A percentile compares a stretch with the other conserved stretches of the same genome.
Evolutionary conservation across 164 flowering plant genomes (phyloP).

Genomic region (Annona squamosa): DNA sequence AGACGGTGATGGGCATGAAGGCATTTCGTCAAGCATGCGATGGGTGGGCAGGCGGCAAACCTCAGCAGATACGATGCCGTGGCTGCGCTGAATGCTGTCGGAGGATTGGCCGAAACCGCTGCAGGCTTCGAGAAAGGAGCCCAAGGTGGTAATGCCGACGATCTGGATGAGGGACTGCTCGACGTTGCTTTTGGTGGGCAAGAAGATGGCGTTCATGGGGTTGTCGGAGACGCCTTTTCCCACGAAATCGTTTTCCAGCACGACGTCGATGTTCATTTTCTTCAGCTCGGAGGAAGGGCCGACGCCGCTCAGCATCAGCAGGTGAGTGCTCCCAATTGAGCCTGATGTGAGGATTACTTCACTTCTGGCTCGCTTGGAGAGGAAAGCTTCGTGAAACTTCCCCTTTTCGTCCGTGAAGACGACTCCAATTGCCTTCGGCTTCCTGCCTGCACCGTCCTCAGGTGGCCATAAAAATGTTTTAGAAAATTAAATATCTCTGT

Average conservation of each 20-base stretch:
- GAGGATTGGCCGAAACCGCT: slow-evolving; percentile 74
- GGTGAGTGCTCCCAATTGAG: slow-evolving; percentile 86
- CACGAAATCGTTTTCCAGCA: slow-evolving; percentile 50
- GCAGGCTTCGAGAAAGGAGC: slow-evolving; percentile 87
- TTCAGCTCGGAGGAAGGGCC: slow-evolving; percentile 62
- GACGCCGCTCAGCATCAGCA: slow-evolving; percentile 78
- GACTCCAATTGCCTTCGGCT: slow-evolving; percentile 71
- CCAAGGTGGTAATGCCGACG: slow-evolving; percentile 82
- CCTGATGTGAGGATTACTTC: slow-evolving; percentile 73
- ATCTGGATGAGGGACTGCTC: slow-evolving; percentile 74
- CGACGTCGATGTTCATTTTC: slow-evolving; percentile 51
- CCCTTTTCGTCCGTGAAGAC: slow-evolving; percentile 83
- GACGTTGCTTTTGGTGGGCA: slow-evolving; percentile 51
- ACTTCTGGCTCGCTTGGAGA: slow-evolving; percentile 31
- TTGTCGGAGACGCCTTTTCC: slow-evolving; percentile 90
- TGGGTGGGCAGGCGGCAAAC: slow-evolving; percentile 21
- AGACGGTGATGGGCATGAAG: not conserved
- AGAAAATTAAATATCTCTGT: too few species aligned
- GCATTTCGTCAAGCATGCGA: not conserved
- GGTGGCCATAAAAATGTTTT: too few species aligned
- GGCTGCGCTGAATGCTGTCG: slow-evolving; percentile 68
- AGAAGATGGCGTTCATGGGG: slow-evolving; percentile 71
- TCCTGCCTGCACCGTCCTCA: slow-evolving; percentile 30
- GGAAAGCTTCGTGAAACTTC: slow-evolving; percentile 43
- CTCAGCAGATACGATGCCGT: slow-evolving; percentile 90